Base-by-base conservation (phyloP, 768 basidiomycete species). In the Leccinum sublutescens region DNA sequence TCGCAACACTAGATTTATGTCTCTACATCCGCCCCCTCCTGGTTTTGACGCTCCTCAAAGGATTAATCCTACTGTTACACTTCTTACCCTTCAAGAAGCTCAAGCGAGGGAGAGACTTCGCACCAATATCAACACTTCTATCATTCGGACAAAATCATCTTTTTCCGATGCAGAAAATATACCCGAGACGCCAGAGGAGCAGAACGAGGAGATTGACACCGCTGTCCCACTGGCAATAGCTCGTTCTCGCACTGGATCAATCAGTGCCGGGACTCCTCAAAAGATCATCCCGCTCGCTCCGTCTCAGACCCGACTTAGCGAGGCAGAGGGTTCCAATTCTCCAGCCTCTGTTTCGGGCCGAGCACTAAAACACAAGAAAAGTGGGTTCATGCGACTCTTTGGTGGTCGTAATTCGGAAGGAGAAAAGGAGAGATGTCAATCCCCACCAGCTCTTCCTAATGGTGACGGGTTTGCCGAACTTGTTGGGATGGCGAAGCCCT, bases 11-110 rank as follows among this genome's bases (percentile, higher is more conserved):
- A 69, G 65, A 34, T 70, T 74, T 31, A n/a, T 74, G 34, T 68
- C 72, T 27, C 51, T 74, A 59, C 66, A 78, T 69, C 69, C 77
- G 45, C 66, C 68, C 4, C 66, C 69, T 55, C 27, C 64, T 65
- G 54, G 75, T 64, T 48, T 76, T 27, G 74, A 71, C 50, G 69
- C 68, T 11, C 71, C 80, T n/a, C 82, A 79, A 11, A 85, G 84
- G 82, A 75, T 72, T 45, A 85, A 85, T 54, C 78, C 85, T 21
- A 74, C 82, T 15, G 85, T 91, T 62, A 77, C 82, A 31, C 80
- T 93, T 40, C 91, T 92, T 52, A 83, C 88, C 5, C 77, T 92
- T 55, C 87, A 91, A 67, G 88, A 93, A 75, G 90, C 90, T 3
- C 84, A 89, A 64, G 88, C 85, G 12, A 74, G 78, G 56, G 80